phyloP scores from a whole-genome alignment of 768 basidiomycete genomes.

The Cystobasidium onofrii region DNA sequence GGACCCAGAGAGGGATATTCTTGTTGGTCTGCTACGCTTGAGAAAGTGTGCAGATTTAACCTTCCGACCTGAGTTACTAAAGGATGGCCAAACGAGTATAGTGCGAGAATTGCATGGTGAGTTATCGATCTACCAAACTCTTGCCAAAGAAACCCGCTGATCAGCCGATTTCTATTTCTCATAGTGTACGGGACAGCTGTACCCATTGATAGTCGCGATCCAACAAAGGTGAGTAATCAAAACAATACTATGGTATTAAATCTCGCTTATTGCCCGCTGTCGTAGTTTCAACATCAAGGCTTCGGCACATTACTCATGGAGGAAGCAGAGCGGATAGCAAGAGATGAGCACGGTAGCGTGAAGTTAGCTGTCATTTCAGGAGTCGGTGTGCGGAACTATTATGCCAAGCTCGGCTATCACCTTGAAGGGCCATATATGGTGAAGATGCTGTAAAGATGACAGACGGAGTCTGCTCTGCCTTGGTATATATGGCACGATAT shows the following conservation, averaged over 20 bases:
- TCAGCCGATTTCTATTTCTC: constrained; percentile 31
- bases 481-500: too few relatives aligned
- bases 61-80: constrained; percentile 82
- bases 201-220: constrained; percentile 91
- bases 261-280: background rate
- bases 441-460: constrained; percentile 38
- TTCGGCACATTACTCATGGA: constrained; percentile 98
- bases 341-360: constrained; percentile 90
- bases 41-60: constrained; percentile 96
- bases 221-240: constrained; percentile 95
- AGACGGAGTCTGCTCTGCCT: too few relatives aligned
- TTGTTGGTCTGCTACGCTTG: constrained; percentile 82
- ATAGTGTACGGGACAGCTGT: constrained; percentile 92
- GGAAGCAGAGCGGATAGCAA: constrained; percentile 94
- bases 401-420: constrained; percentile 77
- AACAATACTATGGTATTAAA: constrained; percentile 48
- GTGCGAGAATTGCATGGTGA: constrained; percentile 75
- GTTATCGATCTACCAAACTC: background rate
- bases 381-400: constrained; percentile 95
- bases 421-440: constrained; percentile 98
- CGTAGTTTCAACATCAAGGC: constrained; percentile 55
- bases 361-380: constrained; percentile 97
- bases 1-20: constrained; percentile 92
- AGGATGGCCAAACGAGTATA: constrained; percentile 67
- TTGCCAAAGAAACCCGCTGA: background rate